phyloP scores from a whole-genome alignment of 306 rosid genomes.

The Trifolium repens region DNA sequence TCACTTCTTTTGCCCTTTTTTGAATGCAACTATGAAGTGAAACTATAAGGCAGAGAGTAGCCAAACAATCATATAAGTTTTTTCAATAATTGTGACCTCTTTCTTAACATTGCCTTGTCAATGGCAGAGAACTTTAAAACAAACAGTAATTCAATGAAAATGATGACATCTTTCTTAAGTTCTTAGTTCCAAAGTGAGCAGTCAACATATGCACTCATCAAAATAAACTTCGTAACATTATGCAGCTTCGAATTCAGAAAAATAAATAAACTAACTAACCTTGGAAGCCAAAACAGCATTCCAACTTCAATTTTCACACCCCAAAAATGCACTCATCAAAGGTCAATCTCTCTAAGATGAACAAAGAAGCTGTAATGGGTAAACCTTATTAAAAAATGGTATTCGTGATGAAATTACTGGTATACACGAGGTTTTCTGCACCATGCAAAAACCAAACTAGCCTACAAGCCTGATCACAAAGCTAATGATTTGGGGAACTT shows the following conservation, averaged over 20 bases:
- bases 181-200: slow-evolving; percentile 5
- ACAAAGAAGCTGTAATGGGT: background rate
- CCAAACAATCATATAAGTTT: too few relatives aligned
- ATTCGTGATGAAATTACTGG: background rate
- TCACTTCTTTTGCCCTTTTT: too few relatives aligned
- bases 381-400: slow-evolving; percentile 1
- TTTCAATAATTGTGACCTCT: too few relatives aligned
- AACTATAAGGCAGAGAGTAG: too few relatives aligned
- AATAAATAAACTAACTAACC: background rate
- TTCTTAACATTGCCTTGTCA: background rate
- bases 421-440: slow-evolving; percentile 17
- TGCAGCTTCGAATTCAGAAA: background rate
- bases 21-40: too few relatives aligned
- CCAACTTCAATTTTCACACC: background rate
- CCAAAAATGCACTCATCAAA: background rate
- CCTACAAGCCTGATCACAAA: background rate
- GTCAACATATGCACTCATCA: background rate
- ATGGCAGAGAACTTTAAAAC: background rate
- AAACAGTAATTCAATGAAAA: slow-evolving; percentile 20
- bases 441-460: slow-evolving; percentile 3
- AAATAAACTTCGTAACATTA: background rate
- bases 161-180: background rate
- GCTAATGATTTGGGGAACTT: background rate
- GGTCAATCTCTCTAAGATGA: background rate
- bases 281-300: background rate